Base-by-base conservation (phyloP, 352 stramenopile species). In the Globisporangium radiosum region DNA sequence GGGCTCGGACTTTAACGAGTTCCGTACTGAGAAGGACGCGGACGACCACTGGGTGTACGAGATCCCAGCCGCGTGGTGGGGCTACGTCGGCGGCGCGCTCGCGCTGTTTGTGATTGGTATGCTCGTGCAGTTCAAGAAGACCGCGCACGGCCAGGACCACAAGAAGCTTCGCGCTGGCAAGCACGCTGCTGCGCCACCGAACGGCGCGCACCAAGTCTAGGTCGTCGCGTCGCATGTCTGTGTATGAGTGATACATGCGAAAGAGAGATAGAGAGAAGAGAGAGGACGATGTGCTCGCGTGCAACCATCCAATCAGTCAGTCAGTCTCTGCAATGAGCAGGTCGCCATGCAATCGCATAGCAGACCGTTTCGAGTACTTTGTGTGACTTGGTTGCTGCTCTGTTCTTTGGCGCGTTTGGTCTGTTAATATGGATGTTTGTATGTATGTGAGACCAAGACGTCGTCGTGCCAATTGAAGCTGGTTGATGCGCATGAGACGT, bases 51-150 rank as follows among this genome's bases (percentile, higher is more conserved):
- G 68, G 64, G 60, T 80, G 11, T 94, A 92, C 63, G 63, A 70
- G 7, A 80, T 94, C 43, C 78, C 78, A 7, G 68, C 66, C 25
- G 78, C 75, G 6, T 92, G 85, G 81, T 94, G 81, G 83, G 78
- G 52, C 13, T 94, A 94, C 62, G 47, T 94, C 55, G 74, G 66
- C 4, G 79, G 69, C 3, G 87, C 75, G 39, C 4, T 85, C 7
- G 66, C 76, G 47, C 62, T 85, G 38, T 89, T 89, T 49, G 7
- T 80, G 9, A n/a, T 88, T 48, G 85, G 80, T 13, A 70, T 84
- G 70, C 54, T 65, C 45, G 66, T 88, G 55, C 80, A 88, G 64
- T 74, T 88, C 52, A 73, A 71, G 60, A 86, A 86, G 70, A 86
- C 76, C 15, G 76, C 73, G 47, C 70, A 65, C 36, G 76, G 73